These are phyloP conservation scores for Dioscorea cayenensis DNA, from an alignment of 116 monocot genomes.

Conservation along the genomic window DNA sequence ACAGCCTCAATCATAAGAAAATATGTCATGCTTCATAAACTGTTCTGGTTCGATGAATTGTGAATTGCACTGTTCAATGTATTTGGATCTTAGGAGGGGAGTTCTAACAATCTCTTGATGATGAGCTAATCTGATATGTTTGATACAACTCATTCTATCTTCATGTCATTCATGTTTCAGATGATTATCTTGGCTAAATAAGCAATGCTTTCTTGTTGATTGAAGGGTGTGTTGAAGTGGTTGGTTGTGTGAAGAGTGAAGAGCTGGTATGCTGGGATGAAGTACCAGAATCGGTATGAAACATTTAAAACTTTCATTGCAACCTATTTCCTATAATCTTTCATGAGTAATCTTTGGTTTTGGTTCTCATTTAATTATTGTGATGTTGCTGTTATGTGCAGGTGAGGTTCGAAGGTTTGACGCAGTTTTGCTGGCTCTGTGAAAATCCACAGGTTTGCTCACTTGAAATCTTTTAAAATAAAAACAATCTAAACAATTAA, in stretches of 20 bases:
- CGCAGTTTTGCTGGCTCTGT: constrained; percentile 89
- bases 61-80: too few species aligned
- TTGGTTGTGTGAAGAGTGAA: constrained; percentile 79
- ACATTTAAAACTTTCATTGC: background rate
- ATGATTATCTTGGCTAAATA: background rate
- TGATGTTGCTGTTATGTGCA: constrained; percentile 12
- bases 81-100: too few species aligned
- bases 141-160: too few species aligned
- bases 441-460: constrained; percentile 66
- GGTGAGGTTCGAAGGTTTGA: constrained; percentile 84
- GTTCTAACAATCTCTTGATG: too few species aligned
- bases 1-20: too few species aligned
- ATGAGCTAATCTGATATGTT: too few species aligned
- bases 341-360: background rate
- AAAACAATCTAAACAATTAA: too few species aligned
- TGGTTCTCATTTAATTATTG: constrained; percentile 1
- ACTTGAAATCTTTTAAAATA: background rate
- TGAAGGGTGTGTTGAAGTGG: constrained; percentile 83
- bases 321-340: background rate
- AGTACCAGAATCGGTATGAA: constrained; percentile 75
- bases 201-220: background rate
- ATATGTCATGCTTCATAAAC: too few species aligned
- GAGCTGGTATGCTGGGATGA: constrained; percentile 71
- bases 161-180: background rate
- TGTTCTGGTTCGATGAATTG: too few species aligned